Evolutionary conservation across 2,329 filamentous ascomycete species (phyloP).

Genomic region (Exophiala alcalophila): DNA sequence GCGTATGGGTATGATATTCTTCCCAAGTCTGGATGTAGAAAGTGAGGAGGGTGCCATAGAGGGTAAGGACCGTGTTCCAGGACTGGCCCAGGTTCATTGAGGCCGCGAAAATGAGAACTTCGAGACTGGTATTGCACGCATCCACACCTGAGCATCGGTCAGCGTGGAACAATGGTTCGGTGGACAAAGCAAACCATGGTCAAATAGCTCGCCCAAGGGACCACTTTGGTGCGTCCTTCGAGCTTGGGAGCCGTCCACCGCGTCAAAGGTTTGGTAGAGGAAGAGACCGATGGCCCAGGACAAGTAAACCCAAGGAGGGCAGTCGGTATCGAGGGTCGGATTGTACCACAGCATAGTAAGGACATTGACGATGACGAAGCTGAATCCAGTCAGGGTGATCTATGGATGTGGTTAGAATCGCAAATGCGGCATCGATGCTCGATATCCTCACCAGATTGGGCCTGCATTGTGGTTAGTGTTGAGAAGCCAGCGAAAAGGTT

Average conservation of each 20-base stretch:
- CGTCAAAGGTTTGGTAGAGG: slow-evolving; percentile 97
- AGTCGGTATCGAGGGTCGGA: slow-evolving; percentile 89
- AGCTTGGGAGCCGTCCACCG: slow-evolving; percentile 90
- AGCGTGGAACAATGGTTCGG: slow-evolving; percentile 5
- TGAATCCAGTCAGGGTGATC: slow-evolving; percentile 88
- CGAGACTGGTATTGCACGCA: slow-evolving; percentile 91
- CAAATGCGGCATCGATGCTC: neutral
- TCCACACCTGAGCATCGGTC: slow-evolving; percentile 63
- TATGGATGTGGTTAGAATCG: slow-evolving; percentile 31
- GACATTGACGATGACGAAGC: slow-evolving; percentile 85
- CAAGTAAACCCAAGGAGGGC: slow-evolving; percentile 91
- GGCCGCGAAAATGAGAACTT: slow-evolving; percentile 85
- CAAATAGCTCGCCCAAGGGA: slow-evolving; percentile 91
- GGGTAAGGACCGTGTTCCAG: slow-evolving; percentile 78
- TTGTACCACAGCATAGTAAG: slow-evolving; percentile 93
- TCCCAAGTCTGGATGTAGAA: slow-evolving; percentile 99
- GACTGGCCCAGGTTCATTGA: slow-evolving; percentile 90
- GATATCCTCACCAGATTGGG: slow-evolving; percentile 54
- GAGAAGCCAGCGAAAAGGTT: slow-evolving; percentile 1
- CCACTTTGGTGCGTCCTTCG: slow-evolving; percentile 88
- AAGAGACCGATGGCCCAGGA: slow-evolving; percentile 88
- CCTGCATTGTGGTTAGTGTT: slow-evolving; percentile 23
- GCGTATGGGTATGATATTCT: slow-evolving; percentile 95
- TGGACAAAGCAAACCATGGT: slow-evolving; percentile 65
- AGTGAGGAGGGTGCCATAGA: slow-evolving; percentile 85